Evolutionary conservation across 2,329 filamentous ascomycete species (phyloP).

Genomic region (Colletotrichum endophyticum): DNA sequence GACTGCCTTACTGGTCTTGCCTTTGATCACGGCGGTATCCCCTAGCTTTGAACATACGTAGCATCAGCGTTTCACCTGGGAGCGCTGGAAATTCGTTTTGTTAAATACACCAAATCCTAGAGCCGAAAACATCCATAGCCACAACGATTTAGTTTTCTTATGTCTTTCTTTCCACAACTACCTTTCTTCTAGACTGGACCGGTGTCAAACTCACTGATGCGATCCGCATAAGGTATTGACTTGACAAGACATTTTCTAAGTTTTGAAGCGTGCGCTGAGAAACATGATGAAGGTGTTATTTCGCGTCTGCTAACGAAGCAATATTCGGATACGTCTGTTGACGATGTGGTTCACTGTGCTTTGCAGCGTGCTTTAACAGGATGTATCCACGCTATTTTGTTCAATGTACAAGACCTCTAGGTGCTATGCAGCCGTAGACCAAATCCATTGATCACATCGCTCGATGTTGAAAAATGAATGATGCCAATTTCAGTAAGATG

Average conservation of each 20-base stretch:
- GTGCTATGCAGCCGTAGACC: no score
- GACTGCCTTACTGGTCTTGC: no score
- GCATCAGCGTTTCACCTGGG: not conserved
- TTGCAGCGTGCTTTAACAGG: rapidly evolving
- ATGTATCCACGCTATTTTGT: not conserved
- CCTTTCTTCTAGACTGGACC: no score
- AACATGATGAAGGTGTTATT: not conserved
- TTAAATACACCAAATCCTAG: no score
- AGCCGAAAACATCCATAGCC: no score
- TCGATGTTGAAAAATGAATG: not conserved
- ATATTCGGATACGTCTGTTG: not conserved
- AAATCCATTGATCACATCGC: no score
- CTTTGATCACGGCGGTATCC: no score
- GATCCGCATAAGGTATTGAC: not conserved
- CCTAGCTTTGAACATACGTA: not conserved
- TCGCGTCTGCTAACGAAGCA: rapidly evolving
- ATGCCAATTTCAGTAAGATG: not conserved
- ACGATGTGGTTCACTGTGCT: not conserved
- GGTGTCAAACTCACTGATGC: no score
- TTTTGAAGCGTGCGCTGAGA: not conserved
- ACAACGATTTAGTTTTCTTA: no score
- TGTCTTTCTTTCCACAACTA: no score
- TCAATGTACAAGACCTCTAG: not conserved
- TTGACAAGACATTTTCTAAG: not conserved
- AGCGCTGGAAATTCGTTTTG: not conserved